Percentiles rank a stretch among this genome's conserved stretches.
phyloP scores from a whole-genome alignment of 148 eudicot genomes.

The Rhododendron ovatum region DNA sequence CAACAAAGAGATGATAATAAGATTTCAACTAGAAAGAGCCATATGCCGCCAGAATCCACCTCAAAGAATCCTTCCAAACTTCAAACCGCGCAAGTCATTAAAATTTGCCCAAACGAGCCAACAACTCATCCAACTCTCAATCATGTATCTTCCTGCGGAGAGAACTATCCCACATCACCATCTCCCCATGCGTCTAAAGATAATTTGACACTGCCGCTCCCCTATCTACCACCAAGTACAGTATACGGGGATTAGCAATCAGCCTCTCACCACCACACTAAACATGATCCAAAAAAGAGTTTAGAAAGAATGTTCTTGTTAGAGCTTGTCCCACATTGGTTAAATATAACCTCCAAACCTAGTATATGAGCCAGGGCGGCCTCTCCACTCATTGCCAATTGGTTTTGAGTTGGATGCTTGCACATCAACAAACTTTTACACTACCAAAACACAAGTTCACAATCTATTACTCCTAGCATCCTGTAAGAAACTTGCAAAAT shows the following conservation, averaged over 20 bases:
- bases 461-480: not conserved
- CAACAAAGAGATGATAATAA: not conserved
- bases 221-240: not conserved
- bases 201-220: not conserved
- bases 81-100: not conserved
- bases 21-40: not conserved
- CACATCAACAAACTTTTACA: not conserved
- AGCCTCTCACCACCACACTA: not conserved
- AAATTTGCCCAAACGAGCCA: not conserved
- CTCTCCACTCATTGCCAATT: too few species aligned
- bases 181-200: not conserved
- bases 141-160: not conserved
- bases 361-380: too few species aligned
- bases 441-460: not conserved
- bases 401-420: too few species aligned
- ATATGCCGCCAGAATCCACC: not conserved
- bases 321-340: too few species aligned
- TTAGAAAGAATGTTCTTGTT: not conserved
- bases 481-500: not conserved
- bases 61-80: not conserved
- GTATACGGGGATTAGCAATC: not conserved
- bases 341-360: too few species aligned
- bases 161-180: not conserved
- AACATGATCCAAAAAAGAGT: not conserved
- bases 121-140: not conserved